Conservation (phyloP, 2,329 filamentous ascomycete genomes). For the Arthrobotrys sphaeroides region DNA sequence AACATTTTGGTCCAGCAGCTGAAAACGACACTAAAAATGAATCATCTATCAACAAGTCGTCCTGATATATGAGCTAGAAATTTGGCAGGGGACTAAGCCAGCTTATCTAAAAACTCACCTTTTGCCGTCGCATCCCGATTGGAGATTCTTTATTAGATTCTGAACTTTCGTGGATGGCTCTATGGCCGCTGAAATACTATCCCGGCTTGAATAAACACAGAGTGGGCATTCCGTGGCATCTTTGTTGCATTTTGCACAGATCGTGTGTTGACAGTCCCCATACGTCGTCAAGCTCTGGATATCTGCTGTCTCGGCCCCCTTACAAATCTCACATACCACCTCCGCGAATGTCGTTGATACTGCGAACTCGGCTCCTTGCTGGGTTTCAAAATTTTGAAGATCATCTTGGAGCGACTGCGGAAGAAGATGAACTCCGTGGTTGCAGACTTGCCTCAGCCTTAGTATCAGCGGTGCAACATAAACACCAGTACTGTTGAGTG, state of each 20-base stretch:
- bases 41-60: too few relatives aligned
- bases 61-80: too few relatives aligned
- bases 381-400: not conserved
- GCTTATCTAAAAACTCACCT: slow-evolving; percentile 54
- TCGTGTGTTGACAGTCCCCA: slow-evolving; percentile 16
- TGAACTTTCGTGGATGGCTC: slow-evolving; percentile 55
- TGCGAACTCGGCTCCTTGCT: not conserved
- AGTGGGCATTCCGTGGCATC: slow-evolving; percentile 19
- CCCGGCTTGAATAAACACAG: not conserved
- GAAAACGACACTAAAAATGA: slow-evolving; percentile 60
- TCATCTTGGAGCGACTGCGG: not conserved
- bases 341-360: not conserved
- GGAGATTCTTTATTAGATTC: slow-evolving; percentile 56
- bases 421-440: slow-evolving; percentile 50
- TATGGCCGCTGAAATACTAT: not conserved
- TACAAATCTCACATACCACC: slow-evolving; percentile 25
- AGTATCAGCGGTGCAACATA: slow-evolving; percentile 44
- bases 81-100: too few relatives aligned
- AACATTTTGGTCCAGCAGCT: slow-evolving; percentile 60
- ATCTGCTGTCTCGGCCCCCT: not conserved
- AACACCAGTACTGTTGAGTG: not conserved
- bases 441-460: slow-evolving; percentile 53
- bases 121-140: slow-evolving; percentile 53
- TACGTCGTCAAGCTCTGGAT: not conserved
- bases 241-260: slow-evolving; percentile 1